Evolutionary conservation across 139 green algal genomes (phyloP).

Genomic region (Chlorella sorokiniana): DNA sequence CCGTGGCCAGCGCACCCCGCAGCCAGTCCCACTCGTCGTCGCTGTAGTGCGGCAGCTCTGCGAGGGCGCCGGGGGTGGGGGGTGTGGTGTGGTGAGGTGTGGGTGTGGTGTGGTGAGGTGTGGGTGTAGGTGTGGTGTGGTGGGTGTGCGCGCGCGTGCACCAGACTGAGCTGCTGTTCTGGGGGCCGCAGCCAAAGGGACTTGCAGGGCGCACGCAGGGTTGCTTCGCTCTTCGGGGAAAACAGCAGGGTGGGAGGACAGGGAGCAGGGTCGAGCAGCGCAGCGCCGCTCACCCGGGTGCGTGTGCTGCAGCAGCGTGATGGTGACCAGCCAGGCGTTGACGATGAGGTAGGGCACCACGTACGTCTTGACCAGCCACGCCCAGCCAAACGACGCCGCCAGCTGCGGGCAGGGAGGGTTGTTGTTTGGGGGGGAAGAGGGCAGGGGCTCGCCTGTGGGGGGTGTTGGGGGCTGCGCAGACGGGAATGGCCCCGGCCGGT

Average conservation of each 20-base stretch:
- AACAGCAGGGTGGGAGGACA: too few species aligned
- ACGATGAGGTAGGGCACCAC: conserved; percentile 85
- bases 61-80: too few species aligned
- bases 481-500: background rate
- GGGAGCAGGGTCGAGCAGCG: background rate
- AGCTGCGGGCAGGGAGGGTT: background rate
- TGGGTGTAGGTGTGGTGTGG: background rate
- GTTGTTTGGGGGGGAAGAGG: background rate
- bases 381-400: conserved; percentile 59
- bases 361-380: conserved; percentile 82
- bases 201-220: too few species aligned
- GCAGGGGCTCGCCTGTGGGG: background rate
- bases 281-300: conserved; percentile 60
- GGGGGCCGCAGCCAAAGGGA: too few species aligned
- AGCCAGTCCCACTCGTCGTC: conserved; percentile 91
- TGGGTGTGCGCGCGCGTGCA: too few species aligned
- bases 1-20: conserved; percentile 83
- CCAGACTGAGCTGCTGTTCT: too few species aligned
- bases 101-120: background rate
- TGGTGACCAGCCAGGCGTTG: conserved; percentile 85
- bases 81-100: background rate
- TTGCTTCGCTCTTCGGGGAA: too few species aligned
- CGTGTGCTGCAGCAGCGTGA: conserved; percentile 90
- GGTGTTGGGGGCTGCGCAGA: background rate
- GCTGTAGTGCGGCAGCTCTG: conserved; percentile 79